Evolutionary conservation across 2,329 filamentous ascomycete genomes (phyloP), one percentile per base, ranked within the genome.

Genomic region (Hypoxylon sp.): DNA sequence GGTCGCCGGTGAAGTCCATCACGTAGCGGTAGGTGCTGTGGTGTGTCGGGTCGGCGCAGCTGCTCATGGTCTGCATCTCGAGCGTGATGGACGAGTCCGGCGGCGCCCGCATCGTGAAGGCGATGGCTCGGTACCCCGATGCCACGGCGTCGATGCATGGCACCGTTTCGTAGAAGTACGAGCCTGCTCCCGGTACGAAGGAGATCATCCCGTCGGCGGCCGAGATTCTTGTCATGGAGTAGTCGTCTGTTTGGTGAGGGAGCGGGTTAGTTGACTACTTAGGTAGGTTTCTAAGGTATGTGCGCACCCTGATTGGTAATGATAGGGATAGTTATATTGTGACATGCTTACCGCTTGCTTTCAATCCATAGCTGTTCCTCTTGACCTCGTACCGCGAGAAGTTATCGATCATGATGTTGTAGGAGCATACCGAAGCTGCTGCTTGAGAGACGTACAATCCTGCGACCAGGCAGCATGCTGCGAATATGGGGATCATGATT

Each of bases 81-180:
- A 78, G 20, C 70, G 65, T 17, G 66, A 71, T 34, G 67, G 69
- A 26, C 64, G 68, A 12, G 69, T 60, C n/a, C 1, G 4, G 6
- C 3, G 74, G 73, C 5, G 71, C 74, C 57, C 74, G 75, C 46
- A 77, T 61, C 9, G 63, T 66, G 62, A 78, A 77, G 20, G 70
- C 71, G 29, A 78, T 52, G 1, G 71, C 71, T 56, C 67, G 69
- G 62, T 76, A 77, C 43, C 69, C 69, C 37, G 72, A 68, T 11
- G 60, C 64, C 5, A 61, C 66, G 4, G 73, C 71, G 17, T 70
- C 66, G 59, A 73, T 65, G 64, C 75, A 78, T 1, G 63, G 51
- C 36, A 78, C 69, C 0, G 68, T 72, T 43, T 75, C 75, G 54
- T 77, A 77, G 52, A 77, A 78, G 63, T 78, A 78, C 3, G 53